Evolutionary conservation across 31 red algal species (phyloP).

Genomic region (Asparagopsis taxiformis): DNA sequence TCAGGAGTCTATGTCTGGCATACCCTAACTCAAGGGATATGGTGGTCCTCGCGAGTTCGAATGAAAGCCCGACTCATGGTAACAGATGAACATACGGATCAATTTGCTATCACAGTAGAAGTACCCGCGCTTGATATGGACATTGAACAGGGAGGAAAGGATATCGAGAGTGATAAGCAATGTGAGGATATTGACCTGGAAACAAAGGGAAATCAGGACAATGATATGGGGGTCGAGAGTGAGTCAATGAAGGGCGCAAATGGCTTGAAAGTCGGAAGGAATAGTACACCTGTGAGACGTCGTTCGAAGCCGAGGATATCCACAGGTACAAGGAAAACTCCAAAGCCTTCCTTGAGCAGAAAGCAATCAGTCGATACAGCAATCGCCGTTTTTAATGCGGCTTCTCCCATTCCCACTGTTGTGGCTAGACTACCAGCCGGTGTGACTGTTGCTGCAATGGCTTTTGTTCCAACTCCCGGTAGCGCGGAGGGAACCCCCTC

Average conservation of each 20-base stretch:
- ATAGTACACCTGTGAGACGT: neutral
- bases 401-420: conserved; percentile 26
- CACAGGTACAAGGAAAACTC: neutral
- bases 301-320: neutral
- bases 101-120: conserved; percentile 24
- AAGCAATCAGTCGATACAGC: conserved; percentile 40
- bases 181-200: no score
- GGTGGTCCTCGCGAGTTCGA: conserved; percentile 61
- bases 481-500: neutral
- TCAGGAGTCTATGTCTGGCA: conserved; percentile 68
- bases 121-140: conserved; percentile 20
- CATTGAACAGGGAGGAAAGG: neutral
- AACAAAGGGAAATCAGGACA: no score
- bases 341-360: neutral
- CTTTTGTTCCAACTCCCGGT: conserved; percentile 21
- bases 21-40: conserved; percentile 50
- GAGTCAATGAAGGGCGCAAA: neutral
- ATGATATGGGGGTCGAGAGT: neutral
- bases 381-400: conserved; percentile 32
- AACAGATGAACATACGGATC: conserved; percentile 17
- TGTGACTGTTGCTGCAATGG: conserved; percentile 12
- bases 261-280: neutral
- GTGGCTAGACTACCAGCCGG: conserved; percentile 37
- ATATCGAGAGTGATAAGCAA: no score
- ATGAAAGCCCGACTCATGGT: conserved; percentile 6